Base-by-base conservation (phyloP, 495 filamentous ascomycete genomes). In the Aspergillus nanangensis region DNA sequence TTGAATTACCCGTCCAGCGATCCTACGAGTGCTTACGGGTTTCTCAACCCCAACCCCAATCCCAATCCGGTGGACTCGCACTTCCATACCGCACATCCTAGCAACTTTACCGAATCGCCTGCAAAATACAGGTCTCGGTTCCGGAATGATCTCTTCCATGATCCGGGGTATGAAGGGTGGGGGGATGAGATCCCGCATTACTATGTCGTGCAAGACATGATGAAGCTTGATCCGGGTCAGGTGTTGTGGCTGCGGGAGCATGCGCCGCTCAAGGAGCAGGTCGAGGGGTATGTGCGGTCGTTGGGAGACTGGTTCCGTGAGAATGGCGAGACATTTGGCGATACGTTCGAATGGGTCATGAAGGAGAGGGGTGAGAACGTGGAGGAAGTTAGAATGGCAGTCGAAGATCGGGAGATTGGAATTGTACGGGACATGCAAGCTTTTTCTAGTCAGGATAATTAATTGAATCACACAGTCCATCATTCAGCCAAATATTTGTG, bases 181-280 rank as follows among this genome's bases (percentile, higher is more conserved):
- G 80, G 80, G 22, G 79, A 83, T 49, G 79, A 81, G 45, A 77
- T 82, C 32, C 62, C 65, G 29, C 79, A 83, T 42, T 82, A 83
- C 57, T 83, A 83, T 47, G 67, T 82, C 15, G 70, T 84, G 19
- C 77, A 83, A 57, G 80, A 83, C 49, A 82, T 84, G 80, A 65
- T 83, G 60, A 83, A 84, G 60, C 66, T 84, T 17, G 70, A 81
- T 47, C 80, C 80, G 9, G 71, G 66, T 8, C 76, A 82, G 52
- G 60, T 82, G 2, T 53, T 84, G 44, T 77, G 71, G 66, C 57
- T 84, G 45, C 73, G 74, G 31, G 69, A 79, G 37, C 65, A 75
- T 50, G 73, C 74, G 11, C 67, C 65, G 36, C 45, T 73, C 15
- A 82, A 80, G 56, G 62, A 69, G 37, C 67, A 76, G 51, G 79